Conservation (phyloP, 1,284 basidiomycete genomes). For the Boletus coffeatus region DNA sequence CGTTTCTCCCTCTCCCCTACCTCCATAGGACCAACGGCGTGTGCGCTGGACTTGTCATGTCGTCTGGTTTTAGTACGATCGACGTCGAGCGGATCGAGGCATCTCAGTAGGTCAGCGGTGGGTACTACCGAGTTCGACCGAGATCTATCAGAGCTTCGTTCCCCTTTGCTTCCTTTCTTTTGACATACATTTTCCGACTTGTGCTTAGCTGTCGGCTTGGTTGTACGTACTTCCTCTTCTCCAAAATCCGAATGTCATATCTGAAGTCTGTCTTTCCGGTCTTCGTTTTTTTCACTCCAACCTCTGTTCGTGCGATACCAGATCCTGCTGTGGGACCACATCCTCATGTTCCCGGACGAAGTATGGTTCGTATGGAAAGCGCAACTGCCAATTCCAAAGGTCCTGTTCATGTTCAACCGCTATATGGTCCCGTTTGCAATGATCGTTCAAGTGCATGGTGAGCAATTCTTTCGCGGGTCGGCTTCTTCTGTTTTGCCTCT, state of each 20-base stretch:
- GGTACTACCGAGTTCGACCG: slow-evolving; percentile 1
- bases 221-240: slow-evolving; percentile 14
- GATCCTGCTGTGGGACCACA: slow-evolving; percentile 46
- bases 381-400: slow-evolving; percentile 35
- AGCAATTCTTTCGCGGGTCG: slow-evolving; percentile 1
- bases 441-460: slow-evolving; percentile 36
- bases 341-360: slow-evolving; percentile 42
- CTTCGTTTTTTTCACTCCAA: not conserved
- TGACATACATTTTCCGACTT: not conserved
- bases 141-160: not conserved
- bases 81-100: slow-evolving; percentile 11
- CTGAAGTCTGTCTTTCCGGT: not conserved
- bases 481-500: not conserved
- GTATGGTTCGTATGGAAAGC: slow-evolving; percentile 43
- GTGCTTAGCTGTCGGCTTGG: slow-evolving; percentile 20
- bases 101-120: slow-evolving; percentile 26
- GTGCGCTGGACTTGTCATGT: slow-evolving; percentile 11
- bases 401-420: slow-evolving; percentile 42
- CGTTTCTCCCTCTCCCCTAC: too few species aligned
- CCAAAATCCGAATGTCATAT: not conserved
- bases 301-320: slow-evolving; percentile 10
- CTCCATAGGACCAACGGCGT: too few species aligned
- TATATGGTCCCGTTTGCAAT: slow-evolving; percentile 40
- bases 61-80: not conserved
- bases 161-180: not conserved